phyloP scores from a whole-genome alignment of 176 grass and related monocot genomes.

The Hsuehochloa calcarea region DNA sequence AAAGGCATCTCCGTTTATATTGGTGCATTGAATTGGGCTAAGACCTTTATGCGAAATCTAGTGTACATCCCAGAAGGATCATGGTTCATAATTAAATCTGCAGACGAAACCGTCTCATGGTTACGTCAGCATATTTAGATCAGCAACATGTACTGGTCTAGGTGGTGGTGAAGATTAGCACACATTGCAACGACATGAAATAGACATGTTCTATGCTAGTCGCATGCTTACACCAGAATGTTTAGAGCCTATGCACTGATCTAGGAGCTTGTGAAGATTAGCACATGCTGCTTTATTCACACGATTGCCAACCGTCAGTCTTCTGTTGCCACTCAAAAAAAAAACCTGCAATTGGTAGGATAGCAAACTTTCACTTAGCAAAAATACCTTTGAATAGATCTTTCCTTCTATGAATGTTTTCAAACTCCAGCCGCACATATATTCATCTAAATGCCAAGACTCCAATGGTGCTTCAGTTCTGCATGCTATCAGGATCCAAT shows the following conservation, averaged over 20 bases:
- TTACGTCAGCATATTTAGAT: neutral
- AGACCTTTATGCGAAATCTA: neutral
- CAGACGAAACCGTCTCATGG: neutral
- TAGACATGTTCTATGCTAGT: neutral
- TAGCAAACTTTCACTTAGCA: neutral
- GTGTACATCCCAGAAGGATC: neutral
- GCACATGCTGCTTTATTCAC: too few species aligned
- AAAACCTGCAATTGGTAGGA: slow-evolving; percentile 40
- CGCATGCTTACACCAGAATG: neutral
- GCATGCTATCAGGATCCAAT: neutral
- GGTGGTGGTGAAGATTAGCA: neutral
- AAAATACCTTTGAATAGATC: neutral
- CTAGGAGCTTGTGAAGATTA: neutral
- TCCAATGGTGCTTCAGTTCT: neutral
- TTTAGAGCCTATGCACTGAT: neutral
- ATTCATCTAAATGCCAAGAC: neutral
- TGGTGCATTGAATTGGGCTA: neutral
- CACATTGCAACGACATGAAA: neutral
- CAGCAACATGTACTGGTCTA: neutral
- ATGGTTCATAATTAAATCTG: neutral
- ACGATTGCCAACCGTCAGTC: too few species aligned
- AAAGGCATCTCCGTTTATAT: neutral
- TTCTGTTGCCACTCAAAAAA: slow-evolving; percentile 5
- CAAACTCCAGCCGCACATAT: neutral
- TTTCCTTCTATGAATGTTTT: neutral